Conservation (phyloP, 2,329 filamentous ascomycete species). For the Macrophomina pseudophaseolina region DNA sequence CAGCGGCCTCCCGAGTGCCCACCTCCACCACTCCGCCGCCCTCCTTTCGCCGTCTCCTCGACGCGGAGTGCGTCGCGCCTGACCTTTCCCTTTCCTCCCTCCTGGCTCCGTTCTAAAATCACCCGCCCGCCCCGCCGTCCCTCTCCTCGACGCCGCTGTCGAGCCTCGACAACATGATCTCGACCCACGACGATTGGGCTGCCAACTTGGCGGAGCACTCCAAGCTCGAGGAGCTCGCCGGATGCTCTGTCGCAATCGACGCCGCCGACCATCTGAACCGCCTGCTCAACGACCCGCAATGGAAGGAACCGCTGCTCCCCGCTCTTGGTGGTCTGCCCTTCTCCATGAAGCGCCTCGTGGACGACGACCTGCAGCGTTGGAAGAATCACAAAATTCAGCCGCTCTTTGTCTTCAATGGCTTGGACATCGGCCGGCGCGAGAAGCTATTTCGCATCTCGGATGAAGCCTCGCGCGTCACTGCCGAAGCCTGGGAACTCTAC, state of each 20-base stretch:
- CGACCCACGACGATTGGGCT: slow-evolving; percentile 63
- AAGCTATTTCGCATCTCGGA: slow-evolving; percentile 65
- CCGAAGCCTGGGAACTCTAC: slow-evolving; percentile 86
- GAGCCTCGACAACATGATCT: slow-evolving; percentile 43
- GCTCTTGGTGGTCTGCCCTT: slow-evolving; percentile 88
- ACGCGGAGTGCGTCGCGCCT: slow-evolving; percentile 17
- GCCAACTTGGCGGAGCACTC: slow-evolving; percentile 60
- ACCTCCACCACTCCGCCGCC: slow-evolving; percentile 13
- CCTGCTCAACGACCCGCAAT: slow-evolving; percentile 68
- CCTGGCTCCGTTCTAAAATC: not conserved
- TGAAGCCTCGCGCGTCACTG: slow-evolving; percentile 69
- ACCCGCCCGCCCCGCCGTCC: slow-evolving; percentile 26
- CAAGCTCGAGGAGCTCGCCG: slow-evolving; percentile 72
- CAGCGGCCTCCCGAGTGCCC: slow-evolving; percentile 4
- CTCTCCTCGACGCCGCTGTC: slow-evolving; percentile 4
- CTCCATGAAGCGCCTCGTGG: slow-evolving; percentile 75
- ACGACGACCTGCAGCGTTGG: slow-evolving; percentile 76
- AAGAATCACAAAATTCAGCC: slow-evolving; percentile 73
- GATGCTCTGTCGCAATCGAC: slow-evolving; percentile 80
- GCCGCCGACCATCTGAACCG: slow-evolving; percentile 86
- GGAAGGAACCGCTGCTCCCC: slow-evolving; percentile 84
- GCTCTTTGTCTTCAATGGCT: slow-evolving; percentile 90
- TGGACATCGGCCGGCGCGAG: slow-evolving; percentile 78
- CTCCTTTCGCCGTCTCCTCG: not conserved
- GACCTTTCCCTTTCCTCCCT: slow-evolving; percentile 19